Conservation (phyloP, 352 stramenopile species). For the Nothophytophthora sp. region DNA sequence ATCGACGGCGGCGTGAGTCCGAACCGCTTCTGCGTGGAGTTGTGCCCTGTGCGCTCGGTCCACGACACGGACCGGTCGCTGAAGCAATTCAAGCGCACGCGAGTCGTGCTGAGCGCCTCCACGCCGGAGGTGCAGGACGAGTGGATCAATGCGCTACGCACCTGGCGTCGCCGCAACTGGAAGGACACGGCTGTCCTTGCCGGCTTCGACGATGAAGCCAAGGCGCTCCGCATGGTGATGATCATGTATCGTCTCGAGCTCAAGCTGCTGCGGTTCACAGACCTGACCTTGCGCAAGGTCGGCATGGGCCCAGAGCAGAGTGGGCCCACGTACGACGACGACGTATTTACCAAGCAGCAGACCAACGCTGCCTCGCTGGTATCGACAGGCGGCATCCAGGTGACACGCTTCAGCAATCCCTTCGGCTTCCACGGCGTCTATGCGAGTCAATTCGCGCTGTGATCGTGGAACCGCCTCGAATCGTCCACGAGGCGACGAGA, state of each 20-base stretch:
- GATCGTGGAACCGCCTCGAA: conserved; percentile 1
- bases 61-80: conserved; percentile 78
- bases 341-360: conserved; percentile 13
- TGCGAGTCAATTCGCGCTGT: conserved; percentile 27
- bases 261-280: conserved; percentile 51
- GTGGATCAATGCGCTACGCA: conserved; percentile 72
- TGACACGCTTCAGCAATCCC: conserved; percentile 30
- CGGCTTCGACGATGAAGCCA: conserved; percentile 65
- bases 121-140: conserved; percentile 43
- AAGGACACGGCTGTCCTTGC: conserved; percentile 63
- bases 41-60: conserved; percentile 73
- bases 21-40: conserved; percentile 72
- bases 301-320: conserved; percentile 13
- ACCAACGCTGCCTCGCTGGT: conserved; percentile 16
- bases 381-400: conserved; percentile 20
- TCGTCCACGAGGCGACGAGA: neutral
- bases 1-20: conserved; percentile 45
- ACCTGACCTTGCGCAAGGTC: conserved; percentile 53
- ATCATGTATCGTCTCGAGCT: conserved; percentile 63
- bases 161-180: conserved; percentile 81
- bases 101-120: conserved; percentile 61
- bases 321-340: conserved; percentile 13
- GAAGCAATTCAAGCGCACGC: conserved; percentile 53
- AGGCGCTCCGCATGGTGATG: conserved; percentile 69
- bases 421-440: conserved; percentile 33